Base-by-base conservation (phyloP, 129 eudicot species). In the Escallonia herrerae region DNA sequence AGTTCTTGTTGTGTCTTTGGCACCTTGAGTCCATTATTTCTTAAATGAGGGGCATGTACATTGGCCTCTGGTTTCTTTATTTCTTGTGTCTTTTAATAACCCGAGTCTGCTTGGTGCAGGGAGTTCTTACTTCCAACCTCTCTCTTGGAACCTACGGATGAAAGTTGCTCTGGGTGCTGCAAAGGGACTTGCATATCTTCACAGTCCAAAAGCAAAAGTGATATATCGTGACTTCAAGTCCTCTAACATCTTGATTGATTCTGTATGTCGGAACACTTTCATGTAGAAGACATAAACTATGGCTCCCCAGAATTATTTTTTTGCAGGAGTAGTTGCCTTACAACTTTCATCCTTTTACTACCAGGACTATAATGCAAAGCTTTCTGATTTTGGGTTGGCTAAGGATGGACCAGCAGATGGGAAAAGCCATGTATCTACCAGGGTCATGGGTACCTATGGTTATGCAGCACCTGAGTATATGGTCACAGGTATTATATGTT, bases 101-200 rank as follows among this genome's bases (percentile, higher is more conserved):
- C 10, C 40, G 2, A 43, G n/a, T 15, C 5, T 13, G n/a, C 39
- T 45, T 54, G 2, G 54, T 5, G 37, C 47, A 80, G 84, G 81
- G 63, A 67, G 81, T 6, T 66, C 85, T 57, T 60, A 80, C 50
- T 71, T 71, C 63, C 85, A 80, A 60, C 85, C 85, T 2, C 65
- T 76, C 44, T 76, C 85, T 48, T 80, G 81, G 85, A 72, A 15
- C 56, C 52, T 80, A 2, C 72, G 85, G 2, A 71, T 80, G 78
- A 80, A 80, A 64, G 81, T 80, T 3, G 75, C 81, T 44, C 75
- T 80, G 42, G 85, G 77, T 12, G 85, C 85, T 60, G 81, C 81
- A 22, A 71, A 72, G 40, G 85, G 85, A 12, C 85, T 80, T 52
- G 81, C 78, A 3, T 80, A 66, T 53, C 81, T 80, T 45, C 85